Evolutionary conservation across 331 rosid species (phyloP), one percentile per base, ranked within the genome.

Genomic region (Acacia concinna): DNA sequence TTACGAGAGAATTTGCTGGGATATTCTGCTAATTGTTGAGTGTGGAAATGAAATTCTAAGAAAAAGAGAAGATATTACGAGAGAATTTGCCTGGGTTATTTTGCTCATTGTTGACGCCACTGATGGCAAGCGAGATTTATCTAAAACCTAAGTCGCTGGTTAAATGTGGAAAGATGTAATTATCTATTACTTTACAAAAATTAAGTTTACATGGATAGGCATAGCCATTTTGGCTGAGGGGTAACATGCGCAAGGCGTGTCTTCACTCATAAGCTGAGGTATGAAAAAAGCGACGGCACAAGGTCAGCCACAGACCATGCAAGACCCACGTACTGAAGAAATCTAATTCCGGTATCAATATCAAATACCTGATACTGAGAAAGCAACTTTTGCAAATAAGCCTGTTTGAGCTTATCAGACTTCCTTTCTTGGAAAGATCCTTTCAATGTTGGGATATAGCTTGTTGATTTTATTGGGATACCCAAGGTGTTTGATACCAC

Each of bases 231-330:
- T 23, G 11, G 71, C 35, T 21, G 23, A 15, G 68, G 18, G n/a
- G 31, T 18, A 27, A 34, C 63, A 25, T 41, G 28, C n/a, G 14
- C 63, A 9, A 18, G 27, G 64, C 46, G 56, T 14, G 6, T 57
- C 37, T 66, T 31, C 28, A 69, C 51, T 89, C 84, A 96, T 86
- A 93, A 86, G 78, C 81, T 83, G 51, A 86, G 56, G 70, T 86
- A 85, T 44, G 92, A n/a, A 81, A 93, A 96, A 63, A 96, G 80
- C 5, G 97, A 81, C 11, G 99, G 99, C 49, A 96, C 99, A 41
- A 96, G 90, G 83, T 96, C 99, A 3, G 91, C 99, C 21, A 93
- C 99, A 47, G 99, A 89, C 98, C 98, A 96, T 0, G 98, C 98
- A 32, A 96, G 98, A 54, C 99, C 97, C 4, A 97, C 91, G 68